Conservation (phyloP, 176 grass and related monocot species). For the Neostapfia colusana region DNA sequence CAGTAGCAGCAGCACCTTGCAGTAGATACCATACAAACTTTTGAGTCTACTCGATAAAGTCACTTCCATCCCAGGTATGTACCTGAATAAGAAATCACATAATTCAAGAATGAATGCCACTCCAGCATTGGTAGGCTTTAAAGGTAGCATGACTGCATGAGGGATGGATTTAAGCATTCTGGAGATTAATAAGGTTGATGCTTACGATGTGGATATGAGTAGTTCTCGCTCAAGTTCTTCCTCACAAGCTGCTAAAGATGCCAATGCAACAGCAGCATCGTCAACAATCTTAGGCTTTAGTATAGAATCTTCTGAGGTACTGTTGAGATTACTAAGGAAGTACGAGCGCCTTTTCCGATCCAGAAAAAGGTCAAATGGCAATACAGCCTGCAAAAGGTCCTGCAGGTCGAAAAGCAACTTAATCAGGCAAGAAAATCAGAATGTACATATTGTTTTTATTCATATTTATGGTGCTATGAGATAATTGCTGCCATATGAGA, state of each 20-base stretch:
- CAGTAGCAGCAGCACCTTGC: conserved; percentile 60
- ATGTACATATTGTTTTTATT: conserved; percentile 21
- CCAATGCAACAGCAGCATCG: conserved; percentile 68
- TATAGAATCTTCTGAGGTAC: conserved; percentile 61
- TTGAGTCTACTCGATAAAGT: conserved; percentile 88
- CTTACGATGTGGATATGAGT: conserved; percentile 97
- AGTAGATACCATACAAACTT: conserved; percentile 93
- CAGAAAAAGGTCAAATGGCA: conserved; percentile 95
- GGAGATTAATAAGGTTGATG: conserved; percentile 12
- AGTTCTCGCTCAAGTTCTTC: conserved; percentile 93
- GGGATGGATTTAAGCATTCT: conserved; percentile 2
- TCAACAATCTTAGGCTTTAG: conserved; percentile 67
- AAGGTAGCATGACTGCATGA: conserved; percentile 1
- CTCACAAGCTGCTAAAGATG: conserved; percentile 92
- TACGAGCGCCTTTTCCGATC: conserved; percentile 82
- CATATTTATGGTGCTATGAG: conserved; percentile 22
- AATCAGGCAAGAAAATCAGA: conserved; percentile 18
- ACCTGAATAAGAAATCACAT: conserved; percentile 56
- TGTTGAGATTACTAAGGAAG: conserved; percentile 84
- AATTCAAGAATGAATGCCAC: conserved; percentile 31
- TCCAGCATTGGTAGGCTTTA: background rate
- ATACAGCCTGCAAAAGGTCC: conserved; percentile 85
- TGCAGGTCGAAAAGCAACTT: conserved; percentile 43
- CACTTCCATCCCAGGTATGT: conserved; percentile 99
- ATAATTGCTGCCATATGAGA: background rate